Conservation (phyloP, 208 protist genomes). For the Leishmania lainsoni region DNA sequence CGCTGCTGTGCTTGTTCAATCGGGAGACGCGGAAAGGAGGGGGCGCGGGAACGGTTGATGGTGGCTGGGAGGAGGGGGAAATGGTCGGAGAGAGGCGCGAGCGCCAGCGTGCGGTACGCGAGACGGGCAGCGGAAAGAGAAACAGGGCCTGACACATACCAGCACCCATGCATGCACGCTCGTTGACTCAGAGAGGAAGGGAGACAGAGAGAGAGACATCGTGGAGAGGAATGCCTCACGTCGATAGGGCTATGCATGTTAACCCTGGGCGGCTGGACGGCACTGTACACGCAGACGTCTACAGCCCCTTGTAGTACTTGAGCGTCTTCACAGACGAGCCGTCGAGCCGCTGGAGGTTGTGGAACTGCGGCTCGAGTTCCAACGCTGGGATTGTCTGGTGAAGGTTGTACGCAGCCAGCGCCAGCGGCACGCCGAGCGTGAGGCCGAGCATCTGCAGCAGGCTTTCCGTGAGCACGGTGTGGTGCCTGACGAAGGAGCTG, state of each 20-base stretch:
- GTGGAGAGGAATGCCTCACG: background rate
- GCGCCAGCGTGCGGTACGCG: no score
- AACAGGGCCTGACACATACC: background rate
- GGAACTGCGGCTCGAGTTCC: conserved; percentile 66
- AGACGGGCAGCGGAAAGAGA: background rate
- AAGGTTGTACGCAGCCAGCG: conserved; percentile 69
- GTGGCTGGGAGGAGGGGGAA: no score
- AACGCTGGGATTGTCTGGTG: conserved; percentile 53
- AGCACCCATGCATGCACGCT: background rate
- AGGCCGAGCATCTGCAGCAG: conserved; percentile 73
- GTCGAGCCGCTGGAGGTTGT: conserved; percentile 62
- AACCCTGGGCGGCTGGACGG: background rate
- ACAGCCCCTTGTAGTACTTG: conserved; percentile 89
- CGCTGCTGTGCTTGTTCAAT: no score
- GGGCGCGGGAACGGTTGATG: no score
- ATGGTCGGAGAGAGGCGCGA: no score
- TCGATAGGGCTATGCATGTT: background rate
- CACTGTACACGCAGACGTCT: conserved; percentile 5
- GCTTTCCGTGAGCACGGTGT: conserved; percentile 49
- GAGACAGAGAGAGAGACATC: background rate
- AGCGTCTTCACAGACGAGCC: conserved; percentile 65
- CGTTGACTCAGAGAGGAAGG: background rate
- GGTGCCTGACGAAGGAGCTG: conserved; percentile 28
- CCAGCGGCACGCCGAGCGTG: conserved; percentile 68
- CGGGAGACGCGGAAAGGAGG: no score